These are phyloP conservation scores for Cercospora berteroae DNA, from an alignment of 2,329 filamentous ascomycete species.

Conservation along the genomic window DNA sequence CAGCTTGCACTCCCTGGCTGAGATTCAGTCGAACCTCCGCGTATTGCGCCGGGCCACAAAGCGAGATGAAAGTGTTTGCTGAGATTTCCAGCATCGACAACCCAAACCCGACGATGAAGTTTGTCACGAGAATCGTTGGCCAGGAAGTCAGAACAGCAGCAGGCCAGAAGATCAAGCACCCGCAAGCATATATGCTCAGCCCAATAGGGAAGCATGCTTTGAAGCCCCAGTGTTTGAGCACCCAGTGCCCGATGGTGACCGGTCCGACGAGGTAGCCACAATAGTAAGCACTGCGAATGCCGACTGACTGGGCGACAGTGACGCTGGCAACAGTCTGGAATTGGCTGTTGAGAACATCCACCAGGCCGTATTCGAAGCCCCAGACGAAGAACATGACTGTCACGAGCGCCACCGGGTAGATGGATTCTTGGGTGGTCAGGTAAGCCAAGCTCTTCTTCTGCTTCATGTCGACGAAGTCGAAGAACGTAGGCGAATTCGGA, in stretches of 20 bases:
- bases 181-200: constrained; percentile 61
- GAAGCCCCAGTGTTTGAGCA: constrained; percentile 61
- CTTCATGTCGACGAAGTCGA: constrained; percentile 73
- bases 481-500: constrained; percentile 54
- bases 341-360: constrained; percentile 75
- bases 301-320: constrained; percentile 61
- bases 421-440: constrained; percentile 61
- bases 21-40: constrained; percentile 60
- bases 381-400: constrained; percentile 82
- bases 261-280: constrained; percentile 69
- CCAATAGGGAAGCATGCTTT: constrained; percentile 62
- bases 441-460: constrained; percentile 69
- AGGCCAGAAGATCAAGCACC: constrained; percentile 63
- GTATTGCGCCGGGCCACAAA: constrained; percentile 61
- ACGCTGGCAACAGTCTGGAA: constrained; percentile 64
- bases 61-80: constrained; percentile 61
- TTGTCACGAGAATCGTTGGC: constrained; percentile 59
- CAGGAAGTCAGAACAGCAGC: constrained; percentile 62
- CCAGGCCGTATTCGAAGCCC: constrained; percentile 85
- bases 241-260: constrained; percentile 60
- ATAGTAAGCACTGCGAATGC: constrained; percentile 69
- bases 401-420: constrained; percentile 71
- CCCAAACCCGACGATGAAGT: constrained; percentile 61
- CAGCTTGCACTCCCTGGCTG: constrained; percentile 61
- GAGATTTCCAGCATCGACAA: constrained; percentile 60